Conservation (phyloP, 495 filamentous ascomycete genomes). For the Halenospora varia region DNA sequence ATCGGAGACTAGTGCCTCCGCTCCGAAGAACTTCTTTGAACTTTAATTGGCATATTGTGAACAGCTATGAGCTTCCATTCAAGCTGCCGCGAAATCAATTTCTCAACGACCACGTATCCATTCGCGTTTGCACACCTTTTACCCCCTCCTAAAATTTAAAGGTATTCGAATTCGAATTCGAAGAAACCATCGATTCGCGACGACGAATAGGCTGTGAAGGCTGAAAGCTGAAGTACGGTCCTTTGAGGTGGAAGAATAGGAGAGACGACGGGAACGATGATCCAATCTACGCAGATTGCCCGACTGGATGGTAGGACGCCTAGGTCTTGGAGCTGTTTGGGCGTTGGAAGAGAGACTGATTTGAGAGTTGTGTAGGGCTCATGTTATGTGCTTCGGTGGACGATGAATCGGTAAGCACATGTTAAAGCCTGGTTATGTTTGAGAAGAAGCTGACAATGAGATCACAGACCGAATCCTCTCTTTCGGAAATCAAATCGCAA, state of each 20-base stretch:
- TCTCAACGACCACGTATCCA: not conserved
- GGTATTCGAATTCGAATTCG: not conserved
- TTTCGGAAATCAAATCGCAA: constrained; percentile 84
- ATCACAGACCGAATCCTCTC: constrained; percentile 59
- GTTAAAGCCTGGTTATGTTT: not conserved
- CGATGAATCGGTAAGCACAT: constrained; percentile 65
- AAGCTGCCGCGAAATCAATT: not conserved
- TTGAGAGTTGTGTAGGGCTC: constrained; percentile 54
- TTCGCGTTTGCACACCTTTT: not conserved
- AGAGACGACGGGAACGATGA: constrained; percentile 55
- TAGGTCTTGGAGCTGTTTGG: not conserved
- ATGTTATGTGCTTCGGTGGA: constrained; percentile 95
- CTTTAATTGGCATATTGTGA: not conserved
- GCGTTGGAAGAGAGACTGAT: constrained; percentile 8
- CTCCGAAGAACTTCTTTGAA: not conserved
- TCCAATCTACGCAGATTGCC: constrained; percentile 91
- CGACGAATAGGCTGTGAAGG: too few relatives aligned
- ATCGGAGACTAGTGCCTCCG: too few relatives aligned
- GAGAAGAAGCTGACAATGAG: not conserved
- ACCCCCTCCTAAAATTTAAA: not conserved
- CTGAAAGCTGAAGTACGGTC: too few relatives aligned
- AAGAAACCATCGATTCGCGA: not conserved
- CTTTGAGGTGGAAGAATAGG: not conserved
- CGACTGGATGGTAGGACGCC: constrained; percentile 75
- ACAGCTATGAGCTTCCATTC: not conserved